Evolutionary conservation across 495 filamentous ascomycete species (phyloP), one percentile per base, ranked within the genome.

Genomic region (Xylaria acuta): DNA sequence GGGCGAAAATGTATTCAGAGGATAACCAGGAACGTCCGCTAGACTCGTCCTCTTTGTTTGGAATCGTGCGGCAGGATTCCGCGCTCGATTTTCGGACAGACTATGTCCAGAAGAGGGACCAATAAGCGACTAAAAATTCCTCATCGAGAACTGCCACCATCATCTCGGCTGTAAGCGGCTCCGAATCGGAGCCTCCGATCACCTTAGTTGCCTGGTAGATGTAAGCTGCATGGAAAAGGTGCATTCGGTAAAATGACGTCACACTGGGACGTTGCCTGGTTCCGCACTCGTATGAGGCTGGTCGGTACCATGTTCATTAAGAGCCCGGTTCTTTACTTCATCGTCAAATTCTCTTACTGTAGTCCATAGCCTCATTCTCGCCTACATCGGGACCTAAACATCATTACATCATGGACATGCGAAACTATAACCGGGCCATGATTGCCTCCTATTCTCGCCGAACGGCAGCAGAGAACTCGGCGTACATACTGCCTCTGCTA

Each of bases 401-500:
- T 22, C 25, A 45, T 1, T 14, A 60, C 64, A 34, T 59, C 30
- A 76, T 66, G 65, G 69, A 78, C 64, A 27, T 68, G 65, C 74
- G 59, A 69, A 75, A 74, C 25, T 83, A 82, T 70, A 82, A 81
- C 76, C 76, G 74, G 70, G 70, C 70, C 32, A 79, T 77, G 45
- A 36, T 78, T 30, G 72, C 73, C 73, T 78, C 74, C 25, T 81
- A 83, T 64, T 74, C 72, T 20, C 69, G 67, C 78, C 87, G 89
- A 71, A 89, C 87, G 2, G 85, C 84, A 20, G 58, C 77, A 59
- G 87, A 86, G 74, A 86, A 85, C 30, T 84, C 86, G 32, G 76
- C 82, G 36, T 86, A 88, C 71, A 79, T 91, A 9, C 75, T 89
- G 2, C 83, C 82, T 2, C 80, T 85, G 70, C 75, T 91, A 51